Evolutionary conservation across 768 basidiomycete genomes (phyloP), one percentile per base, ranked within the genome.

Genomic region (Agaricus sinodeliciosus): DNA sequence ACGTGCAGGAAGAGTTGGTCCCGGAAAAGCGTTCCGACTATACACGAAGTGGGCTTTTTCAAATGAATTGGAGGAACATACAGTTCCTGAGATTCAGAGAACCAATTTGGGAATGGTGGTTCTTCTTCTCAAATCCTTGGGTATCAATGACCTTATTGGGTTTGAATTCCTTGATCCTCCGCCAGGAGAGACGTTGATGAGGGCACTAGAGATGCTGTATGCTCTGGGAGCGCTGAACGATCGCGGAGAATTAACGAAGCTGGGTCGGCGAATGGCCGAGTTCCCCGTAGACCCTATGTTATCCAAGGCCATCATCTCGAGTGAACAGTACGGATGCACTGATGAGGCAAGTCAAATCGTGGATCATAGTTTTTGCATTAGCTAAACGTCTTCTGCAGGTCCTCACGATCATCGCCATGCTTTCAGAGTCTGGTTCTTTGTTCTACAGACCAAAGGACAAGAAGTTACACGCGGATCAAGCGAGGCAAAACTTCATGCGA

Each of bases 151-250:
- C 69, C 81, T 98, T 25, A 90, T 99, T 59, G 91, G 91, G 16
- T 99, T 99, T 64, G 96, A 99, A 70, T 99, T 99, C 67, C 84
- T 99, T 72, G 95, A 97, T 62, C 94, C 94, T 6, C 96, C 96
- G 3, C 94, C 96, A 7, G 94, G 93, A 18, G 96, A 99, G 67
- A 98, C 96, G 11, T 81, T 99, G 48, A 95, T 98, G 78, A 82
- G 94, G 41, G 92, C 93, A 4, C 75, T 98, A 36, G 94, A 98
- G 65, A 68, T 97, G 53, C 69, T 99, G 3, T 99, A 99, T 68
- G 96, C 95, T 0, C 74, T 99, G 0, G 96, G 96, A 26, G 94
- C 96, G 0, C 75, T 99, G 56, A 98, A 98, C 65, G 94, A 98
- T 66, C 76, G 89, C 50, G 96, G 96, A 6, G 96, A 99, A 67